phyloP scores from a whole-genome alignment of 192 early-diverging fungal genomes.

The Backusella psychrophila region DNA sequence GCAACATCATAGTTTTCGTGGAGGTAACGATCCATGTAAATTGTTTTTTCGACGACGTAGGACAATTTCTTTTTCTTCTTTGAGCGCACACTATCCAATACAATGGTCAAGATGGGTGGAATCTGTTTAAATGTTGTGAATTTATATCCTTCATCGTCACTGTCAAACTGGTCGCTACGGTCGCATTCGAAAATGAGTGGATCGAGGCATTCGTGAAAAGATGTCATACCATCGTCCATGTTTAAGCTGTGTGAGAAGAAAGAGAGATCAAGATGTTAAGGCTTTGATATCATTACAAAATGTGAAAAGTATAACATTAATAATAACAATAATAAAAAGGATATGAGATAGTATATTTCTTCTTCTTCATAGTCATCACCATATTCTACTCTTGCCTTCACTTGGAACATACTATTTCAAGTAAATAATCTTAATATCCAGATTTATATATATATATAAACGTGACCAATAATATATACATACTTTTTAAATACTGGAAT shows the following conservation, averaged over 20 bases:
- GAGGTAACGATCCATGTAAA: constrained; percentile 44
- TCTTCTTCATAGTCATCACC: constrained; percentile 11
- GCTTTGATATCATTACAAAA: neutral
- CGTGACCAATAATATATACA: neutral
- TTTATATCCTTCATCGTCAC: constrained; percentile 3
- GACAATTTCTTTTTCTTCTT: neutral
- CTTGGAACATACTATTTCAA: constrained; percentile 17
- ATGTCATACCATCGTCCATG: neutral
- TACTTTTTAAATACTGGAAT: constrained; percentile 10
- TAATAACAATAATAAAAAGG: constrained; percentile 19
- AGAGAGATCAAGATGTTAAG: constrained; percentile 3
- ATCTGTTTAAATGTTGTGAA: constrained; percentile 27
- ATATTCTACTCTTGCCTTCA: constrained; percentile 15
- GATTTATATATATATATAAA: neutral
- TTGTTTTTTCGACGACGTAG: constrained; percentile 22
- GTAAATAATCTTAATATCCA: neutral
- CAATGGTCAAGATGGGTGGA: constrained; percentile 26
- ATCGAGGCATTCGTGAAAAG: constrained; percentile 29
- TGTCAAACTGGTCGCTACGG: neutral
- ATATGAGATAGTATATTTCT: constrained; percentile 30
- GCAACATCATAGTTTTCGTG: constrained; percentile 20
- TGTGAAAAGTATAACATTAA: neutral
- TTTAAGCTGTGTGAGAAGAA: constrained; percentile 16
- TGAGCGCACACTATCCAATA: constrained; percentile 13
- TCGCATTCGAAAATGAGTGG: constrained; percentile 29